Evolutionary conservation across 495 filamentous ascomycete species (phyloP), one percentile per base, ranked within the genome.

Genomic region (Aspergillus ellipticus): DNA sequence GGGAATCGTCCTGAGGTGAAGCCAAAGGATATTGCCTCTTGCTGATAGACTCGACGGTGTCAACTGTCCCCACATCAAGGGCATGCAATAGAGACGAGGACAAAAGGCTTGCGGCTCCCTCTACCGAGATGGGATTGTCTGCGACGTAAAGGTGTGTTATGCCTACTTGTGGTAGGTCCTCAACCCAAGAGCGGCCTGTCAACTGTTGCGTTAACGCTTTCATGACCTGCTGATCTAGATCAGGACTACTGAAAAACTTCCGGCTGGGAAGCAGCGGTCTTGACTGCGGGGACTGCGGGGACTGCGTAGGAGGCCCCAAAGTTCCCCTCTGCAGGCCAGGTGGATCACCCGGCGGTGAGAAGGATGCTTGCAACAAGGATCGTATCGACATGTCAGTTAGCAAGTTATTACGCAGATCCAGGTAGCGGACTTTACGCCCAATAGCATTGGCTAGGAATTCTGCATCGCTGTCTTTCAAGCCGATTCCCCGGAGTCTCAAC

Each of bases 141-240:
- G 82, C 70, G 19, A 85, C 77, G 60, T 81, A 82, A 6, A 86
- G 71, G 66, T 86, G 83, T 0, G 82, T 85, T 28, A 86, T 77
- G 3, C 83, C 83, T 5, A 65, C 64, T 58, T 74, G 64, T n/a
- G 77, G 66, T 6, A 81, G 58, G 53, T 80, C 75, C 46, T 85
- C 81, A 29, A 83, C 74, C 58, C 80, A 77, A 31, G 79, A 72
- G 35, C 79, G 72, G 17, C 71, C 75, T 22, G 79, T 70, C 26
- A 78, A 67, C 6, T 76, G 75, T n/a, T 66, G 69, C 0, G 79
- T 80, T 11, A 86, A 68, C 8, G 75, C 62, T 47, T 71, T 77
- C 8, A 77, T 59, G 39, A 82, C 72, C 19, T 74, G 73, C 42
- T 76, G 67, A 57, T 85, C 81, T 43, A 85, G 65, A 29, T 70